Conservation (phyloP, 257 asterid species). For the Solanum medicagineum region DNA sequence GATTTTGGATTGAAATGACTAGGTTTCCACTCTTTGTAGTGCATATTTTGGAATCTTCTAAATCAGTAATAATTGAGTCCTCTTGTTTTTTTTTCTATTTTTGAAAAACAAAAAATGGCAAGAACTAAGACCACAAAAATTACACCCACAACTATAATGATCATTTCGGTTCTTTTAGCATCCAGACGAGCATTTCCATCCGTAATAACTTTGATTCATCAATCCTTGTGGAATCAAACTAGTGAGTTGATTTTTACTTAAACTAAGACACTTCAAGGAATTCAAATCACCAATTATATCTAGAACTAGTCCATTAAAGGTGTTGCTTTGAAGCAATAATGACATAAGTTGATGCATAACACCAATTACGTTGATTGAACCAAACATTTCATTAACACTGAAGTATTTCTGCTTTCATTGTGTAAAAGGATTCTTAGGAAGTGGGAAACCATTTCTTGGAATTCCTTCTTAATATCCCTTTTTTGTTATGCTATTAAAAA, state of each 20-base stretch:
- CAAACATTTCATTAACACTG: not conserved
- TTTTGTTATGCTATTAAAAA: too few relatives aligned
- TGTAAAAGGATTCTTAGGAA: too few relatives aligned
- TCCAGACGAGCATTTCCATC: not conserved
- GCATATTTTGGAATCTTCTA: not conserved
- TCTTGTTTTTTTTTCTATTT: too few relatives aligned
- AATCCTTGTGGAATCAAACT: not conserved
- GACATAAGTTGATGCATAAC: not conserved
- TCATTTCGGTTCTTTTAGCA: too few relatives aligned
- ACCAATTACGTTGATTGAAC: not conserved
- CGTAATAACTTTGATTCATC: not conserved
- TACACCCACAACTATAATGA: too few relatives aligned
- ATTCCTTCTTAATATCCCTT: too few relatives aligned
- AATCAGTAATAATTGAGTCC: not conserved
- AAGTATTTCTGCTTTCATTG: too few relatives aligned
- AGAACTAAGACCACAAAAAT: too few relatives aligned
- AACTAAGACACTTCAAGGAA: not conserved
- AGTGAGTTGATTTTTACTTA: not conserved
- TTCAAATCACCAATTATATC: not conserved
- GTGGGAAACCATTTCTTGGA: too few relatives aligned
- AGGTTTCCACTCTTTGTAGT: not conserved
- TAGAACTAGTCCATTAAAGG: not conserved
- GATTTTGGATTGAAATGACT: too few relatives aligned
- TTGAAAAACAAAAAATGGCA: too few relatives aligned
- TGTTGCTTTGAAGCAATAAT: not conserved